Evolutionary conservation across 1,284 basidiomycete species (phyloP), one percentile per base, ranked within the genome.

Genomic region (Earliella scabrosa): DNA sequence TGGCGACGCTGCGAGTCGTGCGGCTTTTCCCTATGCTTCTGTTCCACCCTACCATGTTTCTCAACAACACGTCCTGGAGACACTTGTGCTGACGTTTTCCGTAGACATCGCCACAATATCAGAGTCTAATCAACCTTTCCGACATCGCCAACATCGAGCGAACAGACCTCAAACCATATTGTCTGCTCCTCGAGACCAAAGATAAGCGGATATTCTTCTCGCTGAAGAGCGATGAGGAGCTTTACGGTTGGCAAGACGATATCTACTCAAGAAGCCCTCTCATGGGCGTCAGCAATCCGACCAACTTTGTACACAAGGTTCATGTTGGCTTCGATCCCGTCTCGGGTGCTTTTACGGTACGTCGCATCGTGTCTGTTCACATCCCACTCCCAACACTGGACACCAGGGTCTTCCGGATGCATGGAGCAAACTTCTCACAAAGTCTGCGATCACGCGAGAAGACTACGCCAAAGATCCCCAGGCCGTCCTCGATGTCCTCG

Each of bases 281-380:
- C 45, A 93, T 95, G 87, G 95, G 95, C 35, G 93, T 97, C 21
- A 91, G 90, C 68, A 90, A 91, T 63, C 97, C 97, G 0, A 98
- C 95, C 16, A 96, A 99, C 75, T 98, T 98, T 70, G 94, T 97
- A 1, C 97, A 98, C 77, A 94, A 97, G 72, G 95, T 98, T 2
- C 97, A 99, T 73, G 97, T 99, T 58, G 96, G 96, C 6, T 98
- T 97, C 67, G 97, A 99, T 74, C 93, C 95, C 0, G 82, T 94
- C 44, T 92, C 91, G 35, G 96, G 97, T 14, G 94, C 89, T 7
- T 98, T 98, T 73, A 98, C 95, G 6, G 92, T 92, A 68, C 65
- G 86, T 77, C 14, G 2, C 16, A 6, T 49, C 34, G 11, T 1
- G 18, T n/a, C 8, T 29, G 5, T 41, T 16, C 2, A 8, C 10